Evolutionary conservation across 1,284 basidiomycete species (phyloP).

Genomic region (Ustilago trichophora): DNA sequence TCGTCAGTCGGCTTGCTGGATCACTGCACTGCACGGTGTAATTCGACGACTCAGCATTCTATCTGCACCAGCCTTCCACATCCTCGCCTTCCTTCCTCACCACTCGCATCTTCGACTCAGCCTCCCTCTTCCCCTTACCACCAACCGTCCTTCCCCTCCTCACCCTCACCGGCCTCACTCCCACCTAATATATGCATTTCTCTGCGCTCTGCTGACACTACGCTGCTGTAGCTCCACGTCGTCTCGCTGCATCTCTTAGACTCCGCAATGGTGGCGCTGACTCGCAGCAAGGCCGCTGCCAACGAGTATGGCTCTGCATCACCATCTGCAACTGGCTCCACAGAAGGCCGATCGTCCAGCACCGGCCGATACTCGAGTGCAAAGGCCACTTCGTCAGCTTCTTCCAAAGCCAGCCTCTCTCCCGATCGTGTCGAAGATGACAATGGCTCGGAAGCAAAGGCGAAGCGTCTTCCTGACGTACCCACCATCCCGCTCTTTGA

Average conservation of each 20-base stretch:
- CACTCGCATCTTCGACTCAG: not conserved
- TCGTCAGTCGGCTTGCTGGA: too few relatives aligned
- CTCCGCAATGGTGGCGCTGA: conserved; percentile 15
- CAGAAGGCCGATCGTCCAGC: not conserved
- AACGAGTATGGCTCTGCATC: not conserved
- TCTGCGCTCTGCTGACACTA: not conserved
- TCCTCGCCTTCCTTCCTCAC: not conserved
- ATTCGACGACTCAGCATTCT: conserved; percentile 2
- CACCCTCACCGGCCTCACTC: too few relatives aligned
- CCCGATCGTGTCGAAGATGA: not conserved
- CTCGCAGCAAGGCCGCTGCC: conserved; percentile 15
- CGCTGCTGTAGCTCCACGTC: not conserved
- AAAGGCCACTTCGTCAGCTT: too few relatives aligned
- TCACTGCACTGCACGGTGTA: too few relatives aligned
- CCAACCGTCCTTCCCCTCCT: too few relatives aligned
- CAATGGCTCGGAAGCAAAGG: not conserved
- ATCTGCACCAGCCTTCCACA: too few relatives aligned
- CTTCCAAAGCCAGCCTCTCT: too few relatives aligned
- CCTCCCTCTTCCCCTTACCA: not conserved
- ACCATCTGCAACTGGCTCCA: not conserved
- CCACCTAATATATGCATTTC: not conserved
- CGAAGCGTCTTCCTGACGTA: not conserved
- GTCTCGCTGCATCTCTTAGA: not conserved
- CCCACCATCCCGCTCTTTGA: conserved; percentile 41
- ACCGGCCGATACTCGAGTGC: too few relatives aligned